phyloP scores from a whole-genome alignment of 208 protist species.

The Wallacemonas collosoma region DNA sequence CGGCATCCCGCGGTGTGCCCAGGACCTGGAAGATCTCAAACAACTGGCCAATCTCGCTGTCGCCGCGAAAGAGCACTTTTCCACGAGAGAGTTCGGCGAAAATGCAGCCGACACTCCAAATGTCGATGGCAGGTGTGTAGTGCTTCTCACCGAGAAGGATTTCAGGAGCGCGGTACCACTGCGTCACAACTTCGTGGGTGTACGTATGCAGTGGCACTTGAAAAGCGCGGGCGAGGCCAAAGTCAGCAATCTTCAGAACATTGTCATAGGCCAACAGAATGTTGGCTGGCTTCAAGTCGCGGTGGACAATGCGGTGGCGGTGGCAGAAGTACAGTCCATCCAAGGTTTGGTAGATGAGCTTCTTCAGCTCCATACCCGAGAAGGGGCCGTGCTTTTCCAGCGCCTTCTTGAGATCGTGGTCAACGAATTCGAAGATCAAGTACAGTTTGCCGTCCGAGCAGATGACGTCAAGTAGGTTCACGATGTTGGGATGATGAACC shows the following conservation, averaged over 20 bases:
- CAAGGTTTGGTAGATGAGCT: constrained; percentile 90
- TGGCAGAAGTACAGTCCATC: constrained; percentile 94
- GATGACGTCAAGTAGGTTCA: constrained; percentile 92
- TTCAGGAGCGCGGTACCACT: constrained; percentile 99
- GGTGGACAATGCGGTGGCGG: constrained; percentile 92
- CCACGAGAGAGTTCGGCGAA: constrained; percentile 97
- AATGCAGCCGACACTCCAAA: constrained; percentile 99
- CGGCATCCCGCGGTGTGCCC: constrained; percentile 94
- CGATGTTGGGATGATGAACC: constrained; percentile 97
- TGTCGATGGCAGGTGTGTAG: constrained; percentile 99
- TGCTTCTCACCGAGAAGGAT: constrained; percentile 99
- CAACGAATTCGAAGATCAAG: constrained; percentile 92
- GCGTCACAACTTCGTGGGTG: constrained; percentile 99
- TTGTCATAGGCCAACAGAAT: constrained; percentile 89
- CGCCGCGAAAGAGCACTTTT: constrained; percentile 97
- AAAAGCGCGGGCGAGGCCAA: constrained; percentile 98
- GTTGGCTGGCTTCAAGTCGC: constrained; percentile 97
- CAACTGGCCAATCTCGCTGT: constrained; percentile 98
- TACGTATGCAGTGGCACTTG: constrained; percentile 98
- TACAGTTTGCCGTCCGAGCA: constrained; percentile 90
- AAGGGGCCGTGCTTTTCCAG: constrained; percentile 90
- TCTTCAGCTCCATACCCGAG: constrained; percentile 78
- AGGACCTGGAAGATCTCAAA: constrained; percentile 98
- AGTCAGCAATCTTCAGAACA: constrained; percentile 94
- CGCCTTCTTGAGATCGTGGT: constrained; percentile 97